These are phyloP conservation scores for Candida sanyaensis DNA, from an alignment of 1,139 yeast genomes.

Conservation along the genomic window DNA sequence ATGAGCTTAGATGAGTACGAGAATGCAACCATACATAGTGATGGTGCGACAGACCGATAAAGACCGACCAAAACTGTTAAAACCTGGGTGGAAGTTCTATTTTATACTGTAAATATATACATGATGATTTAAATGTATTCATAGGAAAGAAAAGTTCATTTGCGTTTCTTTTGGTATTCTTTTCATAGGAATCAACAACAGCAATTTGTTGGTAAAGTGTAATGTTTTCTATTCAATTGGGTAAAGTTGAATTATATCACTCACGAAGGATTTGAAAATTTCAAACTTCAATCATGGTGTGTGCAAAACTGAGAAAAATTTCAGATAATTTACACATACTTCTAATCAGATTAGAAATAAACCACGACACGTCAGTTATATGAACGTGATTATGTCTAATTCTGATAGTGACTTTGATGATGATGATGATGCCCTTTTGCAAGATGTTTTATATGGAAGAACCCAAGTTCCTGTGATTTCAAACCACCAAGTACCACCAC, in stretches of 20 bases:
- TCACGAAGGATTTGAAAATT: background rate
- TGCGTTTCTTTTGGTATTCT: too few relatives aligned
- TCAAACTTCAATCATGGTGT: background rate
- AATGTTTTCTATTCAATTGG: too few relatives aligned
- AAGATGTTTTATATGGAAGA: slow-evolving; percentile 10
- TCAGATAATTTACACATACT: background rate
- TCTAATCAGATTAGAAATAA: too few relatives aligned
- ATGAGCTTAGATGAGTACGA: background rate
- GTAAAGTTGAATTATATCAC: too few relatives aligned
- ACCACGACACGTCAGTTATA: background rate
- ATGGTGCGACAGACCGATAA: background rate
- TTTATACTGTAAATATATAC: too few relatives aligned
- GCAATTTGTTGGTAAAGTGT: too few relatives aligned
- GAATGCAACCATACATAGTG: too few relatives aligned
- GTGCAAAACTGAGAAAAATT: background rate
- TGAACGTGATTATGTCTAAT: slow-evolving; percentile 8
- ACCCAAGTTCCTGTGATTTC: slow-evolving; percentile 8
- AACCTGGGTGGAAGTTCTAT: too few relatives aligned
- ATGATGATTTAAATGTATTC: too few relatives aligned
- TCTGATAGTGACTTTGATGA: slow-evolving; percentile 32
- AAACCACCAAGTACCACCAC: slow-evolving; percentile 4
- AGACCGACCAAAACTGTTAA: background rate
- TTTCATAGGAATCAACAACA: too few relatives aligned
- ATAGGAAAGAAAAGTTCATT: too few relatives aligned
- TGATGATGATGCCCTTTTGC: slow-evolving; percentile 39